phyloP scores from a whole-genome alignment of 306 rosid genomes.

The Betula pendula region DNA sequence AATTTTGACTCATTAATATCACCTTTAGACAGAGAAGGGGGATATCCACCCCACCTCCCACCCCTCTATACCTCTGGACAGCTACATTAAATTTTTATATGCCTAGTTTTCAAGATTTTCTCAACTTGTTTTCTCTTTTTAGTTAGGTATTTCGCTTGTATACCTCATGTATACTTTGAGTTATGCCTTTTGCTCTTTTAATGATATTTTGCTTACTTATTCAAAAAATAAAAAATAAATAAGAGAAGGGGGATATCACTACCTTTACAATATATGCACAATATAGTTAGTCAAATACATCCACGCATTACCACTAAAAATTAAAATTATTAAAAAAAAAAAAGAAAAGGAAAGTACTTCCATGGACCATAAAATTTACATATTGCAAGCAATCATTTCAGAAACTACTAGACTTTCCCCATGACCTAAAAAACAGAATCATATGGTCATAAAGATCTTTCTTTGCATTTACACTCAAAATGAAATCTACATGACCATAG shows the following conservation, averaged over 20 bases:
- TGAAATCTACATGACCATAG: slow-evolving; percentile 87
- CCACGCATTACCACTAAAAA: background rate
- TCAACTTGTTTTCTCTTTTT: too few species aligned
- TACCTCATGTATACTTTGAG: too few species aligned
- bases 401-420: slow-evolving; percentile 36
- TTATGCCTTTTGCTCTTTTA: too few species aligned
- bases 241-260: too few species aligned
- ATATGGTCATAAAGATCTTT: slow-evolving; percentile 74
- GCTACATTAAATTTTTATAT: too few species aligned
- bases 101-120: too few species aligned
- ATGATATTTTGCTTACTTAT: too few species aligned
- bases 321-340: background rate
- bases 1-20: background rate
- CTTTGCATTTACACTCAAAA: slow-evolving; percentile 65
- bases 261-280: background rate
- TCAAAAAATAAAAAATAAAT: too few species aligned
- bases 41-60: too few species aligned
- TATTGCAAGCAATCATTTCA: slow-evolving; percentile 2
- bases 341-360: background rate
- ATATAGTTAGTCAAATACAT: background rate
- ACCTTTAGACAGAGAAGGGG: background rate
- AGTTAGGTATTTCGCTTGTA: too few species aligned
- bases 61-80: too few species aligned
- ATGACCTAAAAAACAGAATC: slow-evolving; percentile 51
- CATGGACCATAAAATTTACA: background rate